Evolutionary conservation across 2,329 filamentous ascomycete species (phyloP), one percentile per base, ranked within the genome.

Genomic region (Aspergillus pseudoterreus): DNA sequence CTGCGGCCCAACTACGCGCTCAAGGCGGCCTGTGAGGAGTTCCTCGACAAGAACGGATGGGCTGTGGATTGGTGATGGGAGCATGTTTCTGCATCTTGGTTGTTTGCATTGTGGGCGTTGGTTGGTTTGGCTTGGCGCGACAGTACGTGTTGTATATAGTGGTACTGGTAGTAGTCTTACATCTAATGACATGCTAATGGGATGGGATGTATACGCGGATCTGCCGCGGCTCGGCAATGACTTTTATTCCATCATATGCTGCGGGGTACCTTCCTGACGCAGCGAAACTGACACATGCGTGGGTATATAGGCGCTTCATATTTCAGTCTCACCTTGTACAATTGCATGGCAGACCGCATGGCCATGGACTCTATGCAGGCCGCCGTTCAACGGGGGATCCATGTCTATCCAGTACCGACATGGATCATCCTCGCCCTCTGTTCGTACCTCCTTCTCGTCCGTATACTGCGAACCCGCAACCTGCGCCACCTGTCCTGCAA

Each of bases 1-100:
- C 70, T 97, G 49, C 79, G 91, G 39, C 87, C 90, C 0, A 97
- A 97, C 67, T 78, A 95, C 42, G 87, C 82, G 1, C 76, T 97
- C 52, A 90, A 86, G 68, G 82, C 88, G 48, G 92, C 90, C 0
- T 95, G 90, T 65, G 84, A 88, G 43, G 88, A 94, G 59, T 97
- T 95, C 63, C 75, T 96, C 52, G 81, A 88, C 24, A 77, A 88
- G 60, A 96, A 96, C 63, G 92, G 90, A 9, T 96, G 94, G 89
- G 90, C 91, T 1, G 91, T 88, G 36, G 92, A 96, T 68, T 97
- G 88, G 87, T 95, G 54, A 60, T 65, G 19, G 12, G 12, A 17
- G 35, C 35, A n/a, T 15, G 35, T 6, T 22, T 38, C 12, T 38
- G 35, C 14, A 38, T 38, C 8, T 6, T n/a, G 35, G 15, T 38